Evolutionary conservation across 805 yeast genomes (phyloP).

Genomic region (Candida hispaniensis): DNA sequence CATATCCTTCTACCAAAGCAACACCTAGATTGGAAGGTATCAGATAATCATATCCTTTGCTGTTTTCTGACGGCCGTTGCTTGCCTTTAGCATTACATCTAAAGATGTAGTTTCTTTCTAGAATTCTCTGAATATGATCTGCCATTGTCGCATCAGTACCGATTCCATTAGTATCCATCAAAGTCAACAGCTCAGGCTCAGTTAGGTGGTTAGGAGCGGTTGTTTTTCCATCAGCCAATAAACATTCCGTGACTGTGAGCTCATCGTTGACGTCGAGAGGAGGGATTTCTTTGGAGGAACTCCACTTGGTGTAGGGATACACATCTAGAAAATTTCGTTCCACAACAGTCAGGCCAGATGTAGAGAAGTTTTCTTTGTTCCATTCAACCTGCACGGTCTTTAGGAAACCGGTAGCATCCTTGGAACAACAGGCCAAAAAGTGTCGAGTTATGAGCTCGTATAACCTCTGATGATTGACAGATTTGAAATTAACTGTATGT

Average conservation of each 20-base stretch:
- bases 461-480: constrained; percentile 49
- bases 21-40: constrained; percentile 78
- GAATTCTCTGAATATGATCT: constrained; percentile 82
- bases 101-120: constrained; percentile 52
- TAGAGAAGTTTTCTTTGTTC: constrained; percentile 64
- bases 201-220: constrained; percentile 75
- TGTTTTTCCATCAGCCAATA: constrained; percentile 64
- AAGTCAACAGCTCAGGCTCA: constrained; percentile 79
- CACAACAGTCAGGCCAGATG: constrained; percentile 64
- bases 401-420: constrained; percentile 72
- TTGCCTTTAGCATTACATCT: constrained; percentile 27
- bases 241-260: constrained; percentile 45
- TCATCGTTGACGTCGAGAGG: constrained; percentile 45
- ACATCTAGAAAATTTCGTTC: constrained; percentile 73
- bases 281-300: constrained; percentile 50
- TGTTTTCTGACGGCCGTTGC: constrained; percentile 1
- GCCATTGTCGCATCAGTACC: constrained; percentile 99
- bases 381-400: constrained; percentile 57
- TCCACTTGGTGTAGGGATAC: constrained; percentile 74
- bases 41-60: constrained; percentile 30
- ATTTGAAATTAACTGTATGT: constrained; percentile 27
- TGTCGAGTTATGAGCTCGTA: constrained; percentile 81
- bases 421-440: constrained; percentile 84
- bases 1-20: constrained; percentile 82
- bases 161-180: constrained; percentile 95